Base-by-base conservation (phyloP, 1,139 yeast genomes). In the Geotrichum carabidarum region DNA sequence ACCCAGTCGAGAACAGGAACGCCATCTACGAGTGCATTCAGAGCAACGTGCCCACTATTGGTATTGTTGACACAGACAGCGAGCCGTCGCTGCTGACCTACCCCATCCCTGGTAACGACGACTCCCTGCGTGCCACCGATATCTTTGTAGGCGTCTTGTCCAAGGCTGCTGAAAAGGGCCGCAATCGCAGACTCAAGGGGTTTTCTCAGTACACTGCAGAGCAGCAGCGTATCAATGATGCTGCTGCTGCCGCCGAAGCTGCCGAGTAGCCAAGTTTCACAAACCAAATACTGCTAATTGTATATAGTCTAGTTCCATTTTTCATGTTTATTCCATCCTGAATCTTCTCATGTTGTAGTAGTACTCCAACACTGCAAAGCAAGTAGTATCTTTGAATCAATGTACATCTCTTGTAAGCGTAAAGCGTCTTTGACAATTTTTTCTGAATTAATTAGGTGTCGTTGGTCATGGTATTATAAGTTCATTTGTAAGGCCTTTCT, bases 51-150 rank as follows among this genome's bases (percentile, higher is more conserved):
- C 99, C 99, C 58, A 91, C 98, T 1, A 83, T 93, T 63, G 99
- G 96, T 40, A 80, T 93, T 57, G 83, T 94, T 61, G 99, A 93
- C 71, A 89, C 99, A 31, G 93, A 93, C 70, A 83, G 86, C 71
- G 97, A 93, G 68, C 95, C 98, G 17, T 80, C 89, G 8, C 73
- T 86, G 62, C 86, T 93, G 55, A 88, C 96, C 1, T 93, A 93
- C 70, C 95, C 98, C 50, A 87, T 93, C 62, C 98, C 99, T 30
- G 95, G 95, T 59, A 93, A 93, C 67, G 98, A 93, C 70, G 98
- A 91, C 68, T 85, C 95, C n/a, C 74, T 82, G 57, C 80, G 99
- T 68, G 81, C 95, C 12, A 82, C 86, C 4, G 84, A 86, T 61
- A 75, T 93, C 63, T 79, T 93, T 65, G 75, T 82, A 54, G 97